Evolutionary conservation across 192 early-diverging fungal species (phyloP).

Genomic region (Backusella tuberculispora): DNA sequence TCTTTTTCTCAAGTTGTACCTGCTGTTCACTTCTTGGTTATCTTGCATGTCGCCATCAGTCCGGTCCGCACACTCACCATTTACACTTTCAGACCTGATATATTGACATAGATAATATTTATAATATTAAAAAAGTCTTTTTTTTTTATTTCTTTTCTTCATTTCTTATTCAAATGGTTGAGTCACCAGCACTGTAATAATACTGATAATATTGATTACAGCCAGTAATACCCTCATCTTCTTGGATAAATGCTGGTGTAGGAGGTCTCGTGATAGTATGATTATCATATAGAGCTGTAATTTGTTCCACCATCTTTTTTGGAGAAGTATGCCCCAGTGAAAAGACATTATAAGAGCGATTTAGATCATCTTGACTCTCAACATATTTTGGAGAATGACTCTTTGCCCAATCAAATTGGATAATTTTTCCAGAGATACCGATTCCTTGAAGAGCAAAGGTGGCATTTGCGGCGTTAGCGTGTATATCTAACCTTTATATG

Average conservation of each 20-base stretch:
- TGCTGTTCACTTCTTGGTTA: too few relatives aligned
- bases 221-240: constrained; percentile 30
- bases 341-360: constrained; percentile 11
- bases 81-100: too few relatives aligned
- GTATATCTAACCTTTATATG: constrained; percentile 66
- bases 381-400: not conserved
- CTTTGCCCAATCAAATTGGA: constrained; percentile 42
- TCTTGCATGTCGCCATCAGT: too few relatives aligned
- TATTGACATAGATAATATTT: too few relatives aligned
- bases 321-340: constrained; percentile 15
- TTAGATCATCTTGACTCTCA: not conserved
- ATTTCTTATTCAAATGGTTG: constrained; percentile 19
- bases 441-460: constrained; percentile 81
- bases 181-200: constrained; percentile 37
- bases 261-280: constrained; percentile 32
- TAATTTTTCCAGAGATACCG: constrained; percentile 68
- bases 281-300: constrained; percentile 10
- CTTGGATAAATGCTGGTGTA: constrained; percentile 22
- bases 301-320: constrained; percentile 33
- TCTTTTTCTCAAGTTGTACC: too few relatives aligned
- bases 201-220: constrained; percentile 49
- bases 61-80: too few relatives aligned
- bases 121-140: too few relatives aligned
- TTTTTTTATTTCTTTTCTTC: not conserved
- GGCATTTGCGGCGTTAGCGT: constrained; percentile 85